Base-by-base conservation (phyloP, 495 filamentous ascomycete species). In the Daldinia childiae region DNA sequence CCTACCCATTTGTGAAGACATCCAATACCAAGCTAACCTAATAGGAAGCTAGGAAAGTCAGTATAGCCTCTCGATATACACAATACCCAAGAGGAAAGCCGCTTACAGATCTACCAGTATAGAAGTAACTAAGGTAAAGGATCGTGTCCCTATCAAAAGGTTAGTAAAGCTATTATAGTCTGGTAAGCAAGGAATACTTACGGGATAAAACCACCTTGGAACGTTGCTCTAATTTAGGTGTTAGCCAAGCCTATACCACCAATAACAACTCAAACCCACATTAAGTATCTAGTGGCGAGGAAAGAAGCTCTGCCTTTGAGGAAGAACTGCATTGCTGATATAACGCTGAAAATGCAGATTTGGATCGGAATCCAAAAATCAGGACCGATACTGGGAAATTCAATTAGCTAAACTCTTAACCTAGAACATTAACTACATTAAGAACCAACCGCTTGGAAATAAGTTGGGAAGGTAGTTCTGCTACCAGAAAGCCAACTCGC, bases 361-460 rank as follows among this genome's bases (percentile, higher is more conserved):
- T 95, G 92, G 39, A 91, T 80, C 0, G 93, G 92, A 64, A 97
- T 94, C 92, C 93, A 95, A 17, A 87, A 84, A 73, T 95, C 93
- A 0, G 93, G 92, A 0, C 93, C 93, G 39, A 74, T 66, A 71
- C 72, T 74, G 14, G 14, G 15, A 57, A 17, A 17, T 0, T 14
- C 1, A 19, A 6, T 74, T 39, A 74, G 59, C 24, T 21, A 9
- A 19, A 15, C 7, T 15, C 19, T 48, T 29, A n/a, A n/a, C n/a
- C n/a, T n/a, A 8, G 15, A 15, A 54, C 38, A 21, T 48, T 41
- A 9, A 8, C 9, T 48, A 8, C 19, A 17, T 5, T 36, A 4
- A 39, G 6, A 24, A 64, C 72, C 39, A 6, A 66, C 79, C 86
- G 89, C 77, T 95, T 94, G 21, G 87, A 89, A 15, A 94, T 80